Percentiles rank a stretch among this genome's conserved stretches.
Conservation (phyloP, 768 basidiomycete species). For the Tricholoma flavovirens region DNA sequence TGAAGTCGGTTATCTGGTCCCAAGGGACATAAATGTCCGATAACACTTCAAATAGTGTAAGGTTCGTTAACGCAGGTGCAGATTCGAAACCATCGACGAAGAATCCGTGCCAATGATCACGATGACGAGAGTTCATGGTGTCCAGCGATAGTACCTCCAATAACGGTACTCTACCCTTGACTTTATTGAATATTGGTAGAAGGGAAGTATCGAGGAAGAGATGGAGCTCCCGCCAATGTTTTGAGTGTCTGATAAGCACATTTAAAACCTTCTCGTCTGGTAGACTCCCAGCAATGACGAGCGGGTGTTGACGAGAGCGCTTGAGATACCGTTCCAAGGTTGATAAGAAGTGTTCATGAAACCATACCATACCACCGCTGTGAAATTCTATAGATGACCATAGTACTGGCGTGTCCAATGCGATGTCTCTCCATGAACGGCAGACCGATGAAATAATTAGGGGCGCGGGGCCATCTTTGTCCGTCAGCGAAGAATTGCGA, state of each 20-base stretch:
- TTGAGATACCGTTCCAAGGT: neutral
- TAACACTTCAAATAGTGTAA: neutral
- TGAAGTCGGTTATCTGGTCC: neutral
- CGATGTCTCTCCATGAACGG: neutral
- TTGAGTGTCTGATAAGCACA: neutral
- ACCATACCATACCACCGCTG: neutral
- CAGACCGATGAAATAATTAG: neutral
- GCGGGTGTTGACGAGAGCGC: neutral
- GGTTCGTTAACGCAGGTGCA: neutral
- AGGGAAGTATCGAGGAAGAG: neutral
- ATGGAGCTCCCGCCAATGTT: neutral
- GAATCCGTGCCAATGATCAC: neutral
- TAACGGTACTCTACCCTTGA: neutral
- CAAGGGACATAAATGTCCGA: neutral
- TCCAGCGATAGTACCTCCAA: neutral
- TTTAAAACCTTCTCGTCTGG: neutral
- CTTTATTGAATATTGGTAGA: neutral
- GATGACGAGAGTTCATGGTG: neutral
- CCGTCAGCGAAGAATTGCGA: neutral
- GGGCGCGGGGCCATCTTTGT: neutral
- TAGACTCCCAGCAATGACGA: neutral
- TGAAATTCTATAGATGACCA: neutral
- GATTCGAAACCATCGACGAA: neutral
- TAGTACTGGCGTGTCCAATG: neutral
- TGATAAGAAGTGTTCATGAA: neutral